Evolutionary conservation across 2,329 filamentous ascomycete genomes (phyloP), one percentile per base, ranked within the genome.

Genomic region (Xylaria sp.): DNA sequence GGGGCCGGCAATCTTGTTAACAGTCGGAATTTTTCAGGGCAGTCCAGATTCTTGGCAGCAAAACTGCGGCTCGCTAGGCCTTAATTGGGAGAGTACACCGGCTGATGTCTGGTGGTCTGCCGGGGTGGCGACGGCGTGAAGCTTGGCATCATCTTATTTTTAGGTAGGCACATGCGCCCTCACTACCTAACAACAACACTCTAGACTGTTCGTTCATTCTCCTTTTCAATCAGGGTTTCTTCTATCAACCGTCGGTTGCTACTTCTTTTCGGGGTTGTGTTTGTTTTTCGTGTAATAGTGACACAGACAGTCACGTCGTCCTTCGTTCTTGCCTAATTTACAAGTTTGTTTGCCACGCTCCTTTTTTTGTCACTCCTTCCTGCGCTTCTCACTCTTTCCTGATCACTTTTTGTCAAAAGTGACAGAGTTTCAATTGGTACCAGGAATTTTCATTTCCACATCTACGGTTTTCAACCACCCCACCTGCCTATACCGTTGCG

Each of bases 271-370:
- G 53, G 25, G 48, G 21, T 54, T 54, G 50, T 47, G 58, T 44
- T 35, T 59, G 54, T 25, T 44, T 35, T 59, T 59, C 32, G 63
- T 58, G 55, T 62, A 68, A 65, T 62, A 61, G 62, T 61, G 66
- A 64, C 27, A 48, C 25, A 44, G n/a, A 5, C 35, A 44, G 60
- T 66, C 59, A 68, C 66, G 60, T 69, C 62, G 71, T 75, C 73
- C 35, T 57, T 75, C 72, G 68, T 73, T 75, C 47, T 67, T 54
- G 48, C 27, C 48, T 48, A 44, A 27, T n/a, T 61, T 18, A 57
- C 62, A 64, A 21, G 32, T 35, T 50, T n/a, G 50, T 63, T 42
- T 44, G 50, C 9, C 50, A 71, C 65, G 40, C 63, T 69, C 68
- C 63, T 51, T 71, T 69, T 44, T 44, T 18, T 6, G 9, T 23